Base-by-base conservation (phyloP, 2,329 filamentous ascomycete genomes). In the Exserohilum rostratum region DNA sequence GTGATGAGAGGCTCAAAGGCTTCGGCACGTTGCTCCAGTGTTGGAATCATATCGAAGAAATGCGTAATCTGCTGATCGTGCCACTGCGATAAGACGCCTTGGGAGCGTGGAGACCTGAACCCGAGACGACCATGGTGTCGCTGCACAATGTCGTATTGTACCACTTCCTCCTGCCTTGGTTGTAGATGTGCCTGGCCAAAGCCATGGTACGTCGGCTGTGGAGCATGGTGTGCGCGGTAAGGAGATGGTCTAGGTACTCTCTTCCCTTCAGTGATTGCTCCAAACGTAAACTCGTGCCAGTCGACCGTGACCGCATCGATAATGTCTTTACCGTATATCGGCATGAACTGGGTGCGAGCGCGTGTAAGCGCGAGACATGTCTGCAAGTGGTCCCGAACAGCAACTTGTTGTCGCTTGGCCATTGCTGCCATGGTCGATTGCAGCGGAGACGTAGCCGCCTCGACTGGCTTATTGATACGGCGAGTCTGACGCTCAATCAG, bases 311-410 rank as follows among this genome's bases (percentile, higher is more conserved):
- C 77, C 22, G 89, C 81, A 25, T 92, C 83, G n/a, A 93, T 80
- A n/a, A 96, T 78, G 38, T 86, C 87, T 62, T 85, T 88, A 43
- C 92, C 92, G 68, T 93, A 96, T 1, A 96, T 83, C 0, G 93
- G 92, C 30, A 85, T 84, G 60, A 90, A 87, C 64, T 95, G 89
- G 30, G 91, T 88, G 2, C 91, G 88, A 22, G 95, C 83, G 0
- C 87, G 87, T 64, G 96, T 96, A 18, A 96, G 79, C 64, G 92
- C 92, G 18, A 93, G 85, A 56, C 86, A 90, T 59, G 91, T 88
- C 67, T 92, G 90, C 27, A 97, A 79, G 70, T 93, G 90, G 52
- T 91, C 88, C 30, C 72, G 64, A n/a, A 71, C 67, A 90, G 89
- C 47, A 86, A 85, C 17, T 83, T 83, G 82, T 85, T 90, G 60